Percentiles rank a stretch among this genome's conserved stretches.
Evolutionary conservation across 805 yeast species (phyloP).

Genomic region (Yarrowia deformans): DNA sequence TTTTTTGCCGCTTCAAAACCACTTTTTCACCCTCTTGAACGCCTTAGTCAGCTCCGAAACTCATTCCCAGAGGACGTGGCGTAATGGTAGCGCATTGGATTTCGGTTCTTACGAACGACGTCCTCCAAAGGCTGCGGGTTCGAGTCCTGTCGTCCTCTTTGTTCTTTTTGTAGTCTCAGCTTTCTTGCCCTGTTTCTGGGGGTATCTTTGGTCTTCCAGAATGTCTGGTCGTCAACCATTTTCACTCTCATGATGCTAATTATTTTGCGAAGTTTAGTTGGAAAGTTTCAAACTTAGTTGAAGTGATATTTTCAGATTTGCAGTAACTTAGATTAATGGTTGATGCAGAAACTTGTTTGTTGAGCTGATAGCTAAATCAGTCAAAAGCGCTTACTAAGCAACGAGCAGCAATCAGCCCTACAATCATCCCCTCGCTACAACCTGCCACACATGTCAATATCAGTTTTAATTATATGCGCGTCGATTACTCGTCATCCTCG

Average conservation of each 20-base stretch:
- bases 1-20: neutral
- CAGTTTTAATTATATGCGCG: constrained; percentile 38
- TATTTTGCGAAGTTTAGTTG: no score
- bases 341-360: no score
- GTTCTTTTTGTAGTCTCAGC: neutral
- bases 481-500: constrained; percentile 45
- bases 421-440: no score
- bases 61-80: constrained; percentile 32
- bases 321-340: no score
- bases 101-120: constrained; percentile 36
- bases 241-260: no score
- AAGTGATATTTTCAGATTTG: no score
- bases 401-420: no score
- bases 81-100: constrained; percentile 39
- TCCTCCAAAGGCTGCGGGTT: constrained; percentile 39
- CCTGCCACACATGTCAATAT: neutral
- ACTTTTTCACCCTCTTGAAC: neutral
- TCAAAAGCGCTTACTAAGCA: no score
- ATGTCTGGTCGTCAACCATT: neutral
- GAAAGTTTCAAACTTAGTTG: no score
- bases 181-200: no score
- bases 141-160: constrained; percentile 38
- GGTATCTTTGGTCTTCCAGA: neutral
- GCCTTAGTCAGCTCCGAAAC: neutral
- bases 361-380: no score